Percentiles rank a stretch among this genome's conserved stretches.
Evolutionary conservation across 768 basidiomycete species (phyloP).

Genomic region (Termitomyces sp.): DNA sequence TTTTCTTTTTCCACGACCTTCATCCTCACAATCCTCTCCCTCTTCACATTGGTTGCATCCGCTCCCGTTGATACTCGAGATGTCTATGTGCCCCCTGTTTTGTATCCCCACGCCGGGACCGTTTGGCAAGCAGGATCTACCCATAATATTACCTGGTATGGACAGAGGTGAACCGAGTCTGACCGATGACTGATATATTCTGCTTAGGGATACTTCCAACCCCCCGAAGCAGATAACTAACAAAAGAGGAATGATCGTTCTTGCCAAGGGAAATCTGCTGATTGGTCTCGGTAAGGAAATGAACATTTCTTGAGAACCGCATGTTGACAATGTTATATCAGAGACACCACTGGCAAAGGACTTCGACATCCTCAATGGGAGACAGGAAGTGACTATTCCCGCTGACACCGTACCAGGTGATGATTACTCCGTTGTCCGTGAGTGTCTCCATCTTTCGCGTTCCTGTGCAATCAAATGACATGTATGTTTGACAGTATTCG

Average conservation of each 20-base stretch:
- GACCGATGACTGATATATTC: not conserved
- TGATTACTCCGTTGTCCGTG: slow-evolving; percentile 33
- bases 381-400: slow-evolving; percentile 27
- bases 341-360: slow-evolving; percentile 23
- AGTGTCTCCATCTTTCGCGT: slow-evolving; percentile 15
- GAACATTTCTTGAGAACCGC: not conserved
- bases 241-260: slow-evolving; percentile 31
- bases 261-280: slow-evolving; percentile 26
- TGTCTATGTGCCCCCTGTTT: slow-evolving; percentile 41
- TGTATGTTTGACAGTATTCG: slow-evolving; percentile 19
- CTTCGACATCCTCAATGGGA: slow-evolving; percentile 33
- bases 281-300: slow-evolving; percentile 24
- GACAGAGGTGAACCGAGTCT: not conserved
- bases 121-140: slow-evolving; percentile 35
- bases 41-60: slow-evolving; percentile 21
- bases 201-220: slow-evolving; percentile 30
- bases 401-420: slow-evolving; percentile 21
- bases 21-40: slow-evolving; percentile 14
- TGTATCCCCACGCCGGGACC: slow-evolving; percentile 25
- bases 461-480: not conserved
- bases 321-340: slow-evolving; percentile 12
- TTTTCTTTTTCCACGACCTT: slow-evolving; percentile 9
- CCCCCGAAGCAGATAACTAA: slow-evolving; percentile 45
- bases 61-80: slow-evolving; percentile 34
- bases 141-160: slow-evolving; percentile 40